phyloP scores from a whole-genome alignment of 208 protist genomes.

The Wallacemonas sp. region DNA sequence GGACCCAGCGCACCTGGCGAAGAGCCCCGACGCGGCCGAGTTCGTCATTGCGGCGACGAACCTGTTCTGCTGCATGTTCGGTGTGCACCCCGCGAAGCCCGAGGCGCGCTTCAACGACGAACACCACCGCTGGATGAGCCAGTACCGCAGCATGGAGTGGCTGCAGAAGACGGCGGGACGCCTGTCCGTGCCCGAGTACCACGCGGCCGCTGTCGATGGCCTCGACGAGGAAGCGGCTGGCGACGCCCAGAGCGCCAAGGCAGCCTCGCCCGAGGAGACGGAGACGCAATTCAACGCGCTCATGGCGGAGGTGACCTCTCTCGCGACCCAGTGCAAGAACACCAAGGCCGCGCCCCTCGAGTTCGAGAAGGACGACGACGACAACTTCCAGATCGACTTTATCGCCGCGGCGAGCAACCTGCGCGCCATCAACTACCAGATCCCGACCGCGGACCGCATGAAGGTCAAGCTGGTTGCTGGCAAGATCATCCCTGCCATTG shows the following conservation, averaged over 20 bases:
- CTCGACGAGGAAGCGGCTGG: slow-evolving; percentile 79
- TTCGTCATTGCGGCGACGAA: slow-evolving; percentile 79
- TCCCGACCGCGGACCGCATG: slow-evolving; percentile 84
- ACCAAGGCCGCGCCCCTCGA: slow-evolving; percentile 66
- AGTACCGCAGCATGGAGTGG: slow-evolving; percentile 75
- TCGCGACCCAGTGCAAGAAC: slow-evolving; percentile 47
- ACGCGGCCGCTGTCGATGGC: slow-evolving; percentile 52
- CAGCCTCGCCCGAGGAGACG: slow-evolving; percentile 38
- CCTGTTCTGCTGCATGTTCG: slow-evolving; percentile 87
- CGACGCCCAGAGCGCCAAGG: slow-evolving; percentile 24
- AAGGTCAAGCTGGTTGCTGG: slow-evolving; percentile 95
- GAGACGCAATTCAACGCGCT: slow-evolving; percentile 44
- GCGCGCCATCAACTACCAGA: slow-evolving; percentile 93
- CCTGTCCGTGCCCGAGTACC: slow-evolving; percentile 42
- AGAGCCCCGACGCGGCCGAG: slow-evolving; percentile 49
- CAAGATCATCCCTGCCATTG: slow-evolving; percentile 99
- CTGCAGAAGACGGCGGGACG: slow-evolving; percentile 37
- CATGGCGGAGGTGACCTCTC: slow-evolving; percentile 35
- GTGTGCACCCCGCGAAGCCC: slow-evolving; percentile 79
- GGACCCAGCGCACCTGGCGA: slow-evolving; percentile 13
- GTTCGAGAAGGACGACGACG: slow-evolving; percentile 97
- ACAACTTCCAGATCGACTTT: slow-evolving; percentile 97
- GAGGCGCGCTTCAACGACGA: slow-evolving; percentile 84
- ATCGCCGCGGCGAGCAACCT: slow-evolving; percentile 93
- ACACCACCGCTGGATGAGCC: slow-evolving; percentile 80